Evolutionary conservation across 306 rosid genomes (phyloP).

Genomic region (Lablab purpureus): DNA sequence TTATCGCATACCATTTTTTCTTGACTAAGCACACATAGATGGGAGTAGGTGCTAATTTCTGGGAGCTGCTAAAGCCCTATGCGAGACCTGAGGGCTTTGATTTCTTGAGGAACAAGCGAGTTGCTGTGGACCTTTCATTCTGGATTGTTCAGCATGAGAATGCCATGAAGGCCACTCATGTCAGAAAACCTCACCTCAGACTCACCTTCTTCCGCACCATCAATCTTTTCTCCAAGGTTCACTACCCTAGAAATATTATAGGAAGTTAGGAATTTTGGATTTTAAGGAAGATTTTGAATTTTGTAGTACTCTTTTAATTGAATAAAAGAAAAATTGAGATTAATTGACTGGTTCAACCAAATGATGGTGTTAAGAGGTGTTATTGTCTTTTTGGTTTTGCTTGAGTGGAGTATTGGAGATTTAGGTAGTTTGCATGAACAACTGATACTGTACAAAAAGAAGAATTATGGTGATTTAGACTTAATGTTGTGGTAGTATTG

Average conservation of each 20-base stretch:
- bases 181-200: constrained; percentile 74
- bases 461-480: background rate
- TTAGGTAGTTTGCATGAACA: background rate
- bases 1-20: constrained; percentile 34
- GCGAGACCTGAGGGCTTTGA: constrained; percentile 77
- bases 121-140: constrained; percentile 89
- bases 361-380: background rate
- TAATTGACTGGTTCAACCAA: background rate
- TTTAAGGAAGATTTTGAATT: background rate
- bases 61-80: constrained; percentile 88
- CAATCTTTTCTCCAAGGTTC: constrained; percentile 84
- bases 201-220: constrained; percentile 86
- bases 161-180: constrained; percentile 61
- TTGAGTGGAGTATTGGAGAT: background rate
- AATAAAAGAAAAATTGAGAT: background rate
- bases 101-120: constrained; percentile 94
- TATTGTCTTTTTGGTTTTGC: background rate
- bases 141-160: constrained; percentile 91
- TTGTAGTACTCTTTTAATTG: constrained; percentile 21
- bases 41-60: constrained; percentile 90
- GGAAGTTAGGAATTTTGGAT: background rate
- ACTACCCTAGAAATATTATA: background rate
- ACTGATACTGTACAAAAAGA: background rate
- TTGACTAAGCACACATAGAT: constrained; percentile 46
- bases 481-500: constrained; percentile 12